These are phyloP conservation scores for Ampelocalamus luodianensis DNA, from an alignment of 176 grass and related monocot genomes.

Conservation along the genomic window DNA sequence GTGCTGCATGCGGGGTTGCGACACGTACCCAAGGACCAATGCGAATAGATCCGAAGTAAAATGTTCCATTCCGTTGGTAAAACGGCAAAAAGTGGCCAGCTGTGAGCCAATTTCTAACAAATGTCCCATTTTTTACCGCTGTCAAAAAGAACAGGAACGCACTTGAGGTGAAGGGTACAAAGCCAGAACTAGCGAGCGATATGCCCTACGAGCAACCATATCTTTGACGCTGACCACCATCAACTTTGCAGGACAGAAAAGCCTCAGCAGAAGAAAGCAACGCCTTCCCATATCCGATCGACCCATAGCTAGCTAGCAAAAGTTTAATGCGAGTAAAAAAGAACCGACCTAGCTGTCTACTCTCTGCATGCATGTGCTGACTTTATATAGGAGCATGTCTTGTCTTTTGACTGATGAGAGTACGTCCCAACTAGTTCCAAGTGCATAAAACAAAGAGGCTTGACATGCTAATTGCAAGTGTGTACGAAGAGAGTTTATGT, in stretches of 20 bases:
- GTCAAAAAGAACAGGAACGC: not conserved
- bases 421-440: conserved; percentile 19
- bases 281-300: conserved; percentile 8
- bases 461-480: not conserved
- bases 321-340: not conserved
- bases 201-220: not conserved
- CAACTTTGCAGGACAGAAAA: not conserved
- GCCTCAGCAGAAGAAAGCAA: not conserved
- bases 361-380: conserved; percentile 7
- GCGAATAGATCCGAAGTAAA: no score
- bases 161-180: not conserved
- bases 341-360: not conserved
- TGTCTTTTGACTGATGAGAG: not conserved
- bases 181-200: not conserved
- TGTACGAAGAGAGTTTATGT: not conserved
- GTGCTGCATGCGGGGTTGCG: no score
- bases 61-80: not conserved
- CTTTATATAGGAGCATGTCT: not conserved
- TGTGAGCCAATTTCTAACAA: not conserved
- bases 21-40: no score
- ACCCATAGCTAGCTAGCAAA: not conserved
- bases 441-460: conserved; percentile 15
- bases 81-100: not conserved
- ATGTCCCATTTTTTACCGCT: not conserved
- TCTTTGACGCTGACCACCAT: conserved; percentile 11